Evolutionary conservation across 257 asterid species (phyloP), one percentile per base, ranked within the genome.

Genomic region (Petunia secreta): DNA sequence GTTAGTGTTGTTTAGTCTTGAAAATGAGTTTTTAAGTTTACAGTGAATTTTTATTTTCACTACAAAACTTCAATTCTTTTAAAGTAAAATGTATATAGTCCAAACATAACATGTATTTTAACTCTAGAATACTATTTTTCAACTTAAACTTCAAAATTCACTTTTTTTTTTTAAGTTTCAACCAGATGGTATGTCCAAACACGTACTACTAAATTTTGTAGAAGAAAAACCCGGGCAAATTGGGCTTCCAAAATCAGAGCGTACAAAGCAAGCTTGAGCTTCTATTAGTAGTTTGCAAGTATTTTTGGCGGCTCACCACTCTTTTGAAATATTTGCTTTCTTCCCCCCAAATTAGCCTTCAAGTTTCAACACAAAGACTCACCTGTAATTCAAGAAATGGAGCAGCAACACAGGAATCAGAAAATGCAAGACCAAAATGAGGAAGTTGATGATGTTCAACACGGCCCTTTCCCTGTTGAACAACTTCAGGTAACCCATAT

Each of bases 391-490:
- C 75, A 9, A 37, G 64, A 53, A 77, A 92, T 92, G 98, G 97
- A 94, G 81, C 98, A 91, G 82, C 97, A 88, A 81, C 81, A 63
- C 75, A 91, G 91, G 71, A 90, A 80, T 88, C 90, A 85, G 83
- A 80, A 85, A 75, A 75, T 87, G 75, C 91, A 85, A 88, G 86
- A 81, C 63, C 92, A 87, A 64, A 85, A 79, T 44, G 95, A 89
- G 48, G 98, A 93, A 77, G 3, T 52, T 1, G 98, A 92, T 34
- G 98, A 93, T 14, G 64, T 90, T 78, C 97, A 90, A 80, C 92
- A 91, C 5, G 97, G 97, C 63, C 98, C 98, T 81, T 88, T 84
- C 59, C 98, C 97, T 8, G 79, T 94, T 71, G 97, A 94, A 80
- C 94, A 91, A 82, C 97, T 92, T 75, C 98, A 92, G 97, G 97